Evolutionary conservation across 495 filamentous ascomycete species (phyloP).

Genomic region (Trichoderma orchidacearum): DNA sequence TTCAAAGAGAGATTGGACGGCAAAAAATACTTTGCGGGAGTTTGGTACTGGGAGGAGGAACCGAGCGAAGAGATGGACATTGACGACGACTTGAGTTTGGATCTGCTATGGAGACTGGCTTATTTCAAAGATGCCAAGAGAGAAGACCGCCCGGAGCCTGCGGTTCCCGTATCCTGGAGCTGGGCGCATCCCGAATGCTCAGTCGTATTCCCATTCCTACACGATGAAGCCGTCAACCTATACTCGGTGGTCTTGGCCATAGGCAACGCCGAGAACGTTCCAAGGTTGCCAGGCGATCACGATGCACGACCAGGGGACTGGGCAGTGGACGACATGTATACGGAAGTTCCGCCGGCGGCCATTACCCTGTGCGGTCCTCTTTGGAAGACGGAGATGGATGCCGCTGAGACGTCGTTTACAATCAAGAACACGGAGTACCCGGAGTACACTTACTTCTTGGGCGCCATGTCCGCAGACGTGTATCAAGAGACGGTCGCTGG

Average conservation of each 20-base stretch:
- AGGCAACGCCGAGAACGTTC: not conserved
- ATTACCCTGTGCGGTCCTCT: not conserved
- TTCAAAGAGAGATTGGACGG: not conserved
- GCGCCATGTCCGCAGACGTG: not conserved
- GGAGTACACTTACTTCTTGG: not conserved
- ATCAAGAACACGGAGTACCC: not conserved
- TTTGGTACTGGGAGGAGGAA: not conserved
- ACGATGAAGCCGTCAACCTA: not conserved
- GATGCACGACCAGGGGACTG: not conserved
- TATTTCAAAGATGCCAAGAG: not conserved
- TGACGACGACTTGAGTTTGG: not conserved
- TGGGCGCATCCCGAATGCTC: not conserved
- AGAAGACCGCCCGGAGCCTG: not conserved
- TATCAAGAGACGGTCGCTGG: not conserved
- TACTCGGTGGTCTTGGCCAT: not conserved
- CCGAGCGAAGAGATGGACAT: not conserved
- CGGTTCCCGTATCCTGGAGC: not conserved
- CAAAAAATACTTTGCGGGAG: not conserved
- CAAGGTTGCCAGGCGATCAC: not conserved
- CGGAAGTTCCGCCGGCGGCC: not conserved
- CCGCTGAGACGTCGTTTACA: not conserved
- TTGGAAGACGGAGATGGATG: not conserved
- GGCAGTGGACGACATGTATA: not conserved
- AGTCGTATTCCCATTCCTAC: not conserved
- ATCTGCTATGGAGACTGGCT: not conserved